Evolutionary conservation across 2,329 filamentous ascomycete species (phyloP), one percentile per base, ranked within the genome.

Genomic region (Atkinsonella hypoxylon): DNA sequence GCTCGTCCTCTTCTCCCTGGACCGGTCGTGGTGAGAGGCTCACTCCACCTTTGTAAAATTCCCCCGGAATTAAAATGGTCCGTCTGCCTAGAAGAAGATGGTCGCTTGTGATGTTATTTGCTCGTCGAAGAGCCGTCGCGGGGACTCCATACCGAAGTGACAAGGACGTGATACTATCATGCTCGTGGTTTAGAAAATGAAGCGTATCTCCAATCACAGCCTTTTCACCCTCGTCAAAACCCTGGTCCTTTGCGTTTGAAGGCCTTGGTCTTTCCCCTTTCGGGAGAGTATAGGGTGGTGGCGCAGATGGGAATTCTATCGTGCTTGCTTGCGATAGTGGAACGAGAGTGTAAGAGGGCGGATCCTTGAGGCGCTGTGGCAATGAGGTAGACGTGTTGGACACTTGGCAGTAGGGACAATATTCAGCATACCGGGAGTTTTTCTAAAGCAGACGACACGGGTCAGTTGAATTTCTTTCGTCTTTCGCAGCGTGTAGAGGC

Each of bases 341-440:
- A 47, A 69, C 47, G 51, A 61, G 55, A 59, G 72, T 68, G 70
- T 89, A 89, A 11, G 78, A 72, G 1, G 84, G 84, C n/a, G 84
- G 83, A 53, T 84, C 78, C 60, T 74, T 77, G 22, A 88, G 72
- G 11, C 83, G 81, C 66, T 81, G 81, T 1, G 81, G 72, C 3
- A 82, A 65, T 8, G 66, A 60, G 18, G 78, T 79, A 2, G 82
- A 79, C 4, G 67, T 70, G 43, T 71, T 76, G 5, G 82, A 82
- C 57, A 88, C 77, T 66, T 91, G 87, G 63, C 87, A 93, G 65
- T 85, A 91, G 0, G 87, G 87, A 62, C 81, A 81, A 63, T 80
- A 81, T 34, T 72, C 70, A 49, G 76, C 75, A 66, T 88, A 89
- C 40, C 85, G 80, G 31, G 74, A 70, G 62, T 89, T 89, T 45